A percentile compares a stretch with the other conserved stretches of the same genome.
Conservation (phyloP, 768 basidiomycete genomes). For the Lentinula guzmanii region DNA sequence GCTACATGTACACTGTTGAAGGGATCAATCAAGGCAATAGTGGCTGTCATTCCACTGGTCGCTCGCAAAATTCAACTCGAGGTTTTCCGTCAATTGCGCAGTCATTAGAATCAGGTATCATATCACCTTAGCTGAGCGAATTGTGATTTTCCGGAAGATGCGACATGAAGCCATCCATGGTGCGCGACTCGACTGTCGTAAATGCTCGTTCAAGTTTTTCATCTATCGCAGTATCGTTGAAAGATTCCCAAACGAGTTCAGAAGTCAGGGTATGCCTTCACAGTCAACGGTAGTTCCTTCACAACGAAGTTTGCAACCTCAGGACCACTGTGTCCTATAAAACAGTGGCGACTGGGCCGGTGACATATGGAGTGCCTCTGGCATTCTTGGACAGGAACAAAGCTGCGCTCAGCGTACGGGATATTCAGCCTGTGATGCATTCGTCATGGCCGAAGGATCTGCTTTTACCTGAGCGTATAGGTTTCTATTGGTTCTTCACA, state of each 20-base stretch:
- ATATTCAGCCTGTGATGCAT: conserved; percentile 73
- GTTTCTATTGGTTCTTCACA: conserved; percentile 23
- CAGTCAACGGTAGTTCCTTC: no score
- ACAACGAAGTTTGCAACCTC: background rate
- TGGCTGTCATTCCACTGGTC: conserved; percentile 9
- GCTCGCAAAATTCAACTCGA: conserved; percentile 9
- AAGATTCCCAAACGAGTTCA: background rate
- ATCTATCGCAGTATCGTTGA: background rate
- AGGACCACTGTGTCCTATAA: background rate
- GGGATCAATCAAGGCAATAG: conserved; percentile 12
- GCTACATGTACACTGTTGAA: conserved; percentile 8
- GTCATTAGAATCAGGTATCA: background rate
- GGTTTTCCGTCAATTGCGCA: background rate
- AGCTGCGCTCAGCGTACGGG: conserved; percentile 85
- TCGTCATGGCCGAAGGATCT: conserved; percentile 65
- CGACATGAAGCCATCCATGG: background rate
- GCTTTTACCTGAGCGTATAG: conserved; percentile 74
- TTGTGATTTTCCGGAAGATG: background rate
- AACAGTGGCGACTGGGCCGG: conserved; percentile 86
- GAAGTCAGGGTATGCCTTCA: background rate
- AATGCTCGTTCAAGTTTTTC: background rate
- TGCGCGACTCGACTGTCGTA: background rate
- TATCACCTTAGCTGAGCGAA: background rate
- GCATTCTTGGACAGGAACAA: conserved; percentile 78
- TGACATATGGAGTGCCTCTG: conserved; percentile 64